Evolutionary conservation across 768 basidiomycete genomes (phyloP), one percentile per base, ranked within the genome.

Genomic region (Arthromyces matolae): DNA sequence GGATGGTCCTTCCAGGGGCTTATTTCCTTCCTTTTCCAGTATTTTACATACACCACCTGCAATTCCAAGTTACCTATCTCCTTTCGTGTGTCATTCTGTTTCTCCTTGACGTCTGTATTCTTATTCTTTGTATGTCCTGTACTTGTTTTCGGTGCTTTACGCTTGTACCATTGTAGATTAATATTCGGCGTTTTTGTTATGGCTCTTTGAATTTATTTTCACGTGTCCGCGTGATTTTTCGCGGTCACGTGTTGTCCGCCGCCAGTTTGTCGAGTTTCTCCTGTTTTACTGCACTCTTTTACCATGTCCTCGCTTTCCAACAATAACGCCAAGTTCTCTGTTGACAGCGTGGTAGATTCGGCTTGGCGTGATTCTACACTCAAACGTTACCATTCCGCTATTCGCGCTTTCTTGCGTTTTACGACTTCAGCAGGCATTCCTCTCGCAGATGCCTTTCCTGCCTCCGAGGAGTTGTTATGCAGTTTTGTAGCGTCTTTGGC

Each of bases 391-490:
- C 62, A 42, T 16, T 5, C 6, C n/a, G 32, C 9, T 4, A 12
- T 33, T 3, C 3, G 10, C 13, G 32, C 3, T 33, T 29, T 28
- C 31, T 28, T 42, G 12, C 4, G 8, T 28, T 42, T 28, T 8
- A 66, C 60, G 31, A 39, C 60, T 10, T 3, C 4, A 0, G 50
- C 65, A 18, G 3, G 35, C 1, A 49, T 67, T 12, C 58, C 59
- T 0, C 1, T 23, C 0, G 13, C 32, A 0, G 38, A 45, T 1
- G 41, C 50, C 8, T 55, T 67, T 1, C 66, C 66, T 0, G 59
- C 66, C 2, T 31, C 50, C 5, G 62, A 68, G 38, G 44, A 55
- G 12, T 51, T 66, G 0, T 52, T 72, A 0, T 64, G 65, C n/a
- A 49, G 56, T 2, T 72, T 64, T 40, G 60, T 60, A 0, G 57